These are phyloP conservation scores for Inga oerstediana DNA, from an alignment of 306 rosid species.

Conservation along the genomic window DNA sequence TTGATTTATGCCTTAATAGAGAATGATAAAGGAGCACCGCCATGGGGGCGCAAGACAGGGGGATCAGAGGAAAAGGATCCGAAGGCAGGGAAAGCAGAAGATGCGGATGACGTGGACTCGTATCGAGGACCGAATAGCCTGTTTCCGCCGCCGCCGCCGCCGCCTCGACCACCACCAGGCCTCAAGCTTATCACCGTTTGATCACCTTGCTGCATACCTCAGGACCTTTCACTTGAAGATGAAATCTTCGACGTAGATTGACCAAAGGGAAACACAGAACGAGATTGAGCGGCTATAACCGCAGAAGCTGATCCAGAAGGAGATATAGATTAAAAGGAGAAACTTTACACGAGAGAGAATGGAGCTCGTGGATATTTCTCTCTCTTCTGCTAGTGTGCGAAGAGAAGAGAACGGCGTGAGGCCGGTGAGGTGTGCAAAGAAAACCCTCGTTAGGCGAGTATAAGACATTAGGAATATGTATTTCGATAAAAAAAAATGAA, in stretches of 20 bases:
- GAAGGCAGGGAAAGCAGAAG: conserved; percentile 42
- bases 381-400: conserved; percentile 43
- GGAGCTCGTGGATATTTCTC: conserved; percentile 31
- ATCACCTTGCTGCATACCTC: conserved; percentile 93
- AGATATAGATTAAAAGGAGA: background rate
- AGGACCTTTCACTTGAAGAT: conserved; percentile 39
- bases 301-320: conserved; percentile 51
- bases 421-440: conserved; percentile 21
- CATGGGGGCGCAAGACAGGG: conserved; percentile 59
- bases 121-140: conserved; percentile 67
- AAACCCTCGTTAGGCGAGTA: conserved; percentile 32
- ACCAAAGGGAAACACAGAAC: background rate
- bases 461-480: background rate
- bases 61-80: conserved; percentile 70
- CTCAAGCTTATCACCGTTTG: conserved; percentile 74
- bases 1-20: conserved; percentile 52
- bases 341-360: background rate
- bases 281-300: conserved; percentile 46
- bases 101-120: conserved; percentile 46
- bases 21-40: conserved; percentile 40
- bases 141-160: conserved; percentile 72
- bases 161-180: conserved; percentile 98
- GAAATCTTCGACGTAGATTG: conserved; percentile 38
- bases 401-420: conserved; percentile 31
- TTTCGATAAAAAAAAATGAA: no score